Conservation (phyloP, 306 rosid genomes). For the Potentilla sterilis region DNA sequence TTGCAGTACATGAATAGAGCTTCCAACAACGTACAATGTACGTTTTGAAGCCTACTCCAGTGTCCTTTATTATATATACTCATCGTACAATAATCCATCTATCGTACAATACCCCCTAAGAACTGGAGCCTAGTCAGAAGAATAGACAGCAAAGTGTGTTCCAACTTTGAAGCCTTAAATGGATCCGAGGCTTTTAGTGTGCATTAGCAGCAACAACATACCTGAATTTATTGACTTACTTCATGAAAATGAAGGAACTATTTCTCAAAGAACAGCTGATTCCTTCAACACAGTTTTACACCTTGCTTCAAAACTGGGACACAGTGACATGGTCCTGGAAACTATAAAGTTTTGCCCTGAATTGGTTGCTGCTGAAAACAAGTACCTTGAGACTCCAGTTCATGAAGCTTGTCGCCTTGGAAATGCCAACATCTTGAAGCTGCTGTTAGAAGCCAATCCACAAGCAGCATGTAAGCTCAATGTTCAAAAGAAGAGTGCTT, state of each 20-base stretch:
- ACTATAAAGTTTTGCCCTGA: constrained; percentile 51
- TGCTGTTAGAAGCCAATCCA: constrained; percentile 49
- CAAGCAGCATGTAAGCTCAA: constrained; percentile 41
- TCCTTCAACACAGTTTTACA: constrained; percentile 57
- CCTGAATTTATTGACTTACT: constrained; percentile 35
- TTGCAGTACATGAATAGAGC: not conserved
- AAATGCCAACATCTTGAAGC: constrained; percentile 33
- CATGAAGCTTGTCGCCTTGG: constrained; percentile 58
- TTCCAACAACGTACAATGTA: not conserved
- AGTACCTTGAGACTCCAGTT: constrained; percentile 51
- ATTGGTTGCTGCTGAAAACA: constrained; percentile 50
- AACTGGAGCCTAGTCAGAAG: not conserved
- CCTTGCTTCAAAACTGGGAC: constrained; percentile 57
- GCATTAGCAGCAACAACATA: constrained; percentile 40
- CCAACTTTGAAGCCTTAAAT: constrained; percentile 25
- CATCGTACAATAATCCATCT: not conserved
- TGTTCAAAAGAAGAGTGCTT: constrained; percentile 34
- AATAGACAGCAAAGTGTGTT: not conserved
- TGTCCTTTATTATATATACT: not conserved
- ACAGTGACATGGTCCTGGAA: constrained; percentile 41
- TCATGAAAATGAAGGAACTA: constrained; percentile 36
- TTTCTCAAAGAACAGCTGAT: constrained; percentile 43
- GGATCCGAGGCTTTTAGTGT: constrained; percentile 51
- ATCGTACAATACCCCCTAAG: not conserved
- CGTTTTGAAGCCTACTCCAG: constrained; percentile 10